Base-by-base conservation (phyloP, 352 stramenopile genomes). In the Globisporangium camurandrum region DNA sequence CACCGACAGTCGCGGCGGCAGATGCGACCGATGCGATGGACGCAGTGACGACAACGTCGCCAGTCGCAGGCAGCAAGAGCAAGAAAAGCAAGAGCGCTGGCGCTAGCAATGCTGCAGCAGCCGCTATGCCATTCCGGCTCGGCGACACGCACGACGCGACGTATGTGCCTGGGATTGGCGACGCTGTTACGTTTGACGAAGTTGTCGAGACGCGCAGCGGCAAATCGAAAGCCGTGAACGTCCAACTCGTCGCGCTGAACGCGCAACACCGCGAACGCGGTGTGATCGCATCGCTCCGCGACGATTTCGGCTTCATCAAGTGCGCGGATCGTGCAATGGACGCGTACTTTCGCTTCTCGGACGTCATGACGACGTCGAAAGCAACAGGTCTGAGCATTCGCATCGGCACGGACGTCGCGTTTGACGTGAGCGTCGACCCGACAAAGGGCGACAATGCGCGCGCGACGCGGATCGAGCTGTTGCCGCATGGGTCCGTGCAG, bases 231-330 rank as follows among this genome's bases (percentile, higher is more conserved):
- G 77, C 77, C 0, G 56, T 76, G 36, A 86, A 86, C 53, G 68
- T 92, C 3, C 75, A 74, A 12, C 57, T 86, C 8, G 46, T 86
- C 9, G 51, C 71, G 23, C 56, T 92, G 20, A 85, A 86, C 50
- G 59, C 71, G 14, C 75, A 84, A 59, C 68, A 84, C 49, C 77
- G 80, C 19, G 78, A 87, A 57, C 74, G 63, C 11, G 80, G 80
- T 31, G 64, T 76, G 22, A 84, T 92, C 54, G 69, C 67, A 26
- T 72, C 74, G 4, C 47, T 89, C 55, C 86, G 86, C 39, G 77
- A 89, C 16, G 80, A 92, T 3, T 92, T 87, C 56, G 80, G 80
- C 0, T 92, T 92, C 52, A 87, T 92, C 54, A 86, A 87, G 57
- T 89, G 75, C 37, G 71, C 72, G 0, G 77, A 92, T 26, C 71